Evolutionary conservation across 306 rosid species (phyloP).

Genomic region (Senna siamea): DNA sequence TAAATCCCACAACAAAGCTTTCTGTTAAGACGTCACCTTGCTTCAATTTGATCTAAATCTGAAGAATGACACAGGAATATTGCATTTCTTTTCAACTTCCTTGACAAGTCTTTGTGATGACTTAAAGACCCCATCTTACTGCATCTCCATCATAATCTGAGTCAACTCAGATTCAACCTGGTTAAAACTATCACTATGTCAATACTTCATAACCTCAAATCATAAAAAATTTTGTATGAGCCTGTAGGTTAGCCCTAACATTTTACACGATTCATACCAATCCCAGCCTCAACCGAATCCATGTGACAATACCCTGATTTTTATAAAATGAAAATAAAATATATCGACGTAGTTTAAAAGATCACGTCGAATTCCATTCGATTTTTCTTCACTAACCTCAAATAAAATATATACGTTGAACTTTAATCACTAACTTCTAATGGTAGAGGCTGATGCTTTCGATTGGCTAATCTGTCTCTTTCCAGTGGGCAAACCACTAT

Average conservation of each 20-base stretch:
- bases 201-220: not conserved
- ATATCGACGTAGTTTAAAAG: slow-evolving; percentile 22
- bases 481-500: slow-evolving; percentile 64
- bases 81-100: too few relatives aligned
- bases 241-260: not conserved
- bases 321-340: not conserved
- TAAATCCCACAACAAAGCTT: too few relatives aligned
- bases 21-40: too few relatives aligned
- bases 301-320: not conserved
- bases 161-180: not conserved
- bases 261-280: not conserved
- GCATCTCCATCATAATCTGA: too few relatives aligned
- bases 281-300: not conserved
- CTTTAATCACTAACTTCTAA: slow-evolving; percentile 50
- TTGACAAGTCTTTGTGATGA: too few relatives aligned
- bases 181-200: not conserved
- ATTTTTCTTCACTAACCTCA: slow-evolving; percentile 17
- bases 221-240: not conserved
- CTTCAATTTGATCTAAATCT: too few relatives aligned
- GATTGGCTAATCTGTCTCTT: slow-evolving; percentile 62
- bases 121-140: too few relatives aligned
- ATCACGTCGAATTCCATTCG: slow-evolving; percentile 22
- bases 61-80: too few relatives aligned
- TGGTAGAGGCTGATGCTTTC: slow-evolving; percentile 52
- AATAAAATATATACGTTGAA: slow-evolving; percentile 29